Base-by-base conservation (phyloP, 176 grass and related monocot genomes). In the Paspalum notatum region DNA sequence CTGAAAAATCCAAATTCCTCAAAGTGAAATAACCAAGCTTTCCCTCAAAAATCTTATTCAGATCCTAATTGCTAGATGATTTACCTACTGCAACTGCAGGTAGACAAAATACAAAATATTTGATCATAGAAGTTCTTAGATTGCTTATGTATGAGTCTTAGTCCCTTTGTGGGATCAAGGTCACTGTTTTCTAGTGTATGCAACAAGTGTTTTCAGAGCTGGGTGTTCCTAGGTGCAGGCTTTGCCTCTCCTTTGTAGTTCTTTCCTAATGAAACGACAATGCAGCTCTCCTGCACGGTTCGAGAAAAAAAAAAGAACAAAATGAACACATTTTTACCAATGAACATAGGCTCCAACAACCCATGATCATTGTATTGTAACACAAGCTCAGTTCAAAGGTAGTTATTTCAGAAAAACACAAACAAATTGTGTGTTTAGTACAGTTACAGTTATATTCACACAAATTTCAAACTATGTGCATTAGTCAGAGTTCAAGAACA, bases 321-420 rank as follows among this genome's bases (percentile, higher is more conserved):
- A 16, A 77, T 55, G 39, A 57, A 7, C 26, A 64, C 16, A 13
- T 64, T 61, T 44, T 45, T 39, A 62, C 7, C 72, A 39, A 25
- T 57, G 60, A 60, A 77, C 14, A 18, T 43, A 43, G 38, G 20
- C 5, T 64, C 20, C 5, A 17, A 63, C 44, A 37, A 40, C 6
- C 39, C 8, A 55, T 1, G 9, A 55, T 13, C 7, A 70, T 20
- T 50, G 13, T 49, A 72, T 11, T 37, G 57, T 45, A 61, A 24
- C 32, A 10, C 12, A 66, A 81, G 48, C 7, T 17, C 7, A 81
- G 27, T 17, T 68, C 71, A 58, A 43, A 76, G n/a, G 15, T 55
- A 63, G 38, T 55, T 12, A 71, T 71, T 82, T 65, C 64, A 55
- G 20, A 77, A 77, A 77, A 67, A 50, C 18, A 55, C n/a, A 75